Base-by-base conservation (phyloP, 2,329 filamentous ascomycete genomes). In the Aspergillus eucalypticola region DNA sequence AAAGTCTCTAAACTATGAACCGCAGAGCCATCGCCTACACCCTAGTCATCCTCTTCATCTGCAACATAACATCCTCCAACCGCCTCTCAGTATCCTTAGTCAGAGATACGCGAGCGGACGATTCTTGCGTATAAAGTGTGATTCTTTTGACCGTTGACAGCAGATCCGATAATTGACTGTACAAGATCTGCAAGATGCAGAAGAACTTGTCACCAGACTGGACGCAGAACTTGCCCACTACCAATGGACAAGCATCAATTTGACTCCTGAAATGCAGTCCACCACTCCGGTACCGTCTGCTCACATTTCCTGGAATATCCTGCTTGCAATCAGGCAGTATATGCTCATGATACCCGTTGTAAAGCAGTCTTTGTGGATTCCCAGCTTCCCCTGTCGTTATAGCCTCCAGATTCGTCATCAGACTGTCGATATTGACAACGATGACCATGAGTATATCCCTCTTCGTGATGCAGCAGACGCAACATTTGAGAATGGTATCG, bases 61-160 rank as follows among this genome's bases (percentile, higher is more conserved):
- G 72, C 64, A 70, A 69, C 61, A 74, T 69, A 15, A 73, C 61
- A 39, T 69, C 39, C 55, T 70, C 70, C 55, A 75, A 50, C 42
- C 70, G 62, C 41, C 65, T 63, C 60, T 74, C 71, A 6, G 69
- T 74, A 53, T 73, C 72, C 60, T 67, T 68, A 21, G 73, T 71
- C 71, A 75, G 71, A 4, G 67, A 55, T 39, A 72, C 35, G 27
- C 66, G 64, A 8, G 71, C 71, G 2, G 59, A 56, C 3, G 69
- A 66, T 3, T 66, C 61, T 0, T 66, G 64, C 2, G 59, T 56
- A 2, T 64, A 52, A 27, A 69, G 44, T 23, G 66, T 59, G 38
- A 75, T 73, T 0, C 66, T 66, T 8, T 68, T 66, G 32, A 75
- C 64, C 1, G 65, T 68, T 17, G 64, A 53, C 15, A 71, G 60